A percentile compares a stretch with the other conserved stretches of the same genome.
phyloP scores from a whole-genome alignment of 2,329 filamentous ascomycete species.

The Nemania sp. region DNA sequence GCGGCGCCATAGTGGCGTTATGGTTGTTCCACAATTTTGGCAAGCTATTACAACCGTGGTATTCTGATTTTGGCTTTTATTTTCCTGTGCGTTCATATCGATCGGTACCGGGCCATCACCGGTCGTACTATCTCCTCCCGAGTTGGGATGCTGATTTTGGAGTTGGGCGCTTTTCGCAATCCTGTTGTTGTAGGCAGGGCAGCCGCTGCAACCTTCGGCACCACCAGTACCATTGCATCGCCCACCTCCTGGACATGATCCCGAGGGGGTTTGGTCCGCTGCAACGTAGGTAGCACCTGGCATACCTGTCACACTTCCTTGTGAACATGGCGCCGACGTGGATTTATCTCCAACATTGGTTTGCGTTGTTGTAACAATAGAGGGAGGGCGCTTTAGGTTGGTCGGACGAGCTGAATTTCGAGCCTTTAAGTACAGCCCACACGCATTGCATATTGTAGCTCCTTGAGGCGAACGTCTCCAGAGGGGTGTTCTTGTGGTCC shows the following conservation, averaged over 20 bases:
- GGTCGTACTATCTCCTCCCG: slow-evolving; percentile 47
- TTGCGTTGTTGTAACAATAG: slow-evolving; percentile 59
- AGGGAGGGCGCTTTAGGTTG: slow-evolving; percentile 83
- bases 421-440: slow-evolving; percentile 93
- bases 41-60: slow-evolving; percentile 85
- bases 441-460: slow-evolving; percentile 97
- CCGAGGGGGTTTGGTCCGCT: slow-evolving; percentile 78
- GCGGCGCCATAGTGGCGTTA: slow-evolving; percentile 94
- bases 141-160: slow-evolving; percentile 55
- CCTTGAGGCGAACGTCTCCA: slow-evolving; percentile 95
- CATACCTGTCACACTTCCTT: slow-evolving; percentile 55
- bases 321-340: slow-evolving; percentile 55
- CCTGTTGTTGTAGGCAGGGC: slow-evolving; percentile 96
- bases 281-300: slow-evolving; percentile 78
- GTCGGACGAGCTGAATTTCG: slow-evolving; percentile 91
- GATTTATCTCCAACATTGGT: slow-evolving; percentile 58
- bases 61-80: slow-evolving; percentile 56
- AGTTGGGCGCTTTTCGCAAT: slow-evolving; percentile 88
- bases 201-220: slow-evolving; percentile 93
- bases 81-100: slow-evolving; percentile 62
- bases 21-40: slow-evolving; percentile 96
- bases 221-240: slow-evolving; percentile 97
- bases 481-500: slow-evolving; percentile 90
- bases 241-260: slow-evolving; percentile 95
- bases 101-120: slow-evolving; percentile 58